phyloP scores from a whole-genome alignment of 352 stramenopile species.

The Phytophthora crassamura region DNA sequence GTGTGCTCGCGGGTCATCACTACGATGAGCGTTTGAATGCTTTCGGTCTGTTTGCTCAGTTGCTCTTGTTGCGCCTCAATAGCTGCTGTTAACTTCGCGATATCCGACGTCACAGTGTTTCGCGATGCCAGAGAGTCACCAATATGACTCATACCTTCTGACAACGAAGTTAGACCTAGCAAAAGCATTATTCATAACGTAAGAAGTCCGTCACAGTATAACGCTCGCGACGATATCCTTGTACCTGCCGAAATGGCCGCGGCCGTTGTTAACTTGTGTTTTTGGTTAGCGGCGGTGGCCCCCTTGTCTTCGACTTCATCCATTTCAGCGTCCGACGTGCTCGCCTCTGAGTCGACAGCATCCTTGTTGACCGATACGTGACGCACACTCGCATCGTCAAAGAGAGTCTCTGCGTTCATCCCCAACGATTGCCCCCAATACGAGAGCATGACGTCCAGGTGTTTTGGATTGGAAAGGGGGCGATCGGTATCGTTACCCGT shows the following conservation, averaged over 20 bases:
- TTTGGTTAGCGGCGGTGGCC: neutral
- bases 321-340: neutral
- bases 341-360: neutral
- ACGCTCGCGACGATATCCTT: neutral
- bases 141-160: constrained; percentile 3
- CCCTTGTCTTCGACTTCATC: too few species aligned
- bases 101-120: neutral
- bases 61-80: constrained; percentile 2
- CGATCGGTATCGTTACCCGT: constrained; percentile 7
- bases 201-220: too few species aligned
- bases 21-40: neutral
- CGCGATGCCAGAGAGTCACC: constrained; percentile 5
- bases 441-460: constrained; percentile 3
- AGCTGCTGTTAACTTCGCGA: constrained; percentile 3
- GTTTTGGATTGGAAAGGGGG: neutral
- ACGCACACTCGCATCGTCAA: neutral
- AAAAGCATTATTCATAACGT: neutral
- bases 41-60: constrained; percentile 2
- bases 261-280: neutral
- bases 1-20: neutral
- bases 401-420: neutral
- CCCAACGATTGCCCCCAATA: neutral
- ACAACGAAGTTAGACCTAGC: neutral
- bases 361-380: neutral
- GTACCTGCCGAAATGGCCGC: neutral